A percentile compares a stretch with the other conserved stretches of the same genome.
Evolutionary conservation across 768 basidiomycete genomes (phyloP).

Genomic region (Mycena rosella): DNA sequence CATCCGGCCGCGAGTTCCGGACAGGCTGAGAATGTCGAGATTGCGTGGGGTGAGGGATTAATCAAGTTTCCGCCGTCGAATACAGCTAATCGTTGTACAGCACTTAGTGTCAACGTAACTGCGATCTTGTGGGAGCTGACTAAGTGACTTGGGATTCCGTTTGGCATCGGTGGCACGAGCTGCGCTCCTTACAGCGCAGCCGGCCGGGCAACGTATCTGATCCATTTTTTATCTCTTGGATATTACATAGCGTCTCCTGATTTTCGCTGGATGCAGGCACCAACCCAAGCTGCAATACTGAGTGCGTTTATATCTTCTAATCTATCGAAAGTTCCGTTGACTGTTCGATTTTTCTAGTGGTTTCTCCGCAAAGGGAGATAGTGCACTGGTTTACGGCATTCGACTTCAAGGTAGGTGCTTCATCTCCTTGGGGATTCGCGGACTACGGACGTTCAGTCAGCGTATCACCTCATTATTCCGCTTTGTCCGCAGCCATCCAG

Average conservation of each 20-base stretch:
- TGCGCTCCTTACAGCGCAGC: too few relatives aligned
- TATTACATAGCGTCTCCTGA: not conserved
- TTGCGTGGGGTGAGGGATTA: conserved; percentile 37
- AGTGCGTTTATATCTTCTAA: not conserved
- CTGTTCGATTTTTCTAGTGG: conserved; percentile 30
- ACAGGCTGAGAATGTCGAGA: conserved; percentile 42
- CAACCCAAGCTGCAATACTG: conserved; percentile 23
- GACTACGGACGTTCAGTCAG: too few relatives aligned
- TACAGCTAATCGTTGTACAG: not conserved
- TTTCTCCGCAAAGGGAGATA: conserved; percentile 44
- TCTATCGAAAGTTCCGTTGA: not conserved
- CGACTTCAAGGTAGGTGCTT: conserved; percentile 3
- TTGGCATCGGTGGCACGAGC: too few relatives aligned
- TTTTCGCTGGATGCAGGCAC: not conserved
- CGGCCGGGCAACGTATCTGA: too few relatives aligned
- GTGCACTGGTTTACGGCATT: conserved; percentile 18
- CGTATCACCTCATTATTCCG: too few relatives aligned
- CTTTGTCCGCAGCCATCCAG: too few relatives aligned
- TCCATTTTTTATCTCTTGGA: not conserved
- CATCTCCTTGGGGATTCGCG: too few relatives aligned
- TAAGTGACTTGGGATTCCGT: too few relatives aligned
- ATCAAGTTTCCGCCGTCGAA: not conserved
- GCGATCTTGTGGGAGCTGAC: too few relatives aligned
- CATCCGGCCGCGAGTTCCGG: conserved; percentile 47
- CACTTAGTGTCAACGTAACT: conserved; percentile 3